These are phyloP conservation scores for Pugionium dolabratum DNA, from an alignment of 345 rosid species.

Conservation along the genomic window DNA sequence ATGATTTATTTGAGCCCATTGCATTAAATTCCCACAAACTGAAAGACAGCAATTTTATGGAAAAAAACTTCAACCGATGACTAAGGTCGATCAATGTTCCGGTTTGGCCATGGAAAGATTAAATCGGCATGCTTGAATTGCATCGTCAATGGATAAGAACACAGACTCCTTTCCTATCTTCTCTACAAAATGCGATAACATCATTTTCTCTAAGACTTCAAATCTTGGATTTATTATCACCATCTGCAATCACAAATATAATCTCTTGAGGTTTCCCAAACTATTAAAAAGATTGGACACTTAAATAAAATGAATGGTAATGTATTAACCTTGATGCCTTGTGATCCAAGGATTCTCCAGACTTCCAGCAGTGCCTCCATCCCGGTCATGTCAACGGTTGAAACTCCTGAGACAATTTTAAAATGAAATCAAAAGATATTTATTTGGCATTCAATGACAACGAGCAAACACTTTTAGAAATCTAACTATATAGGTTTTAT, in stretches of 20 bases:
- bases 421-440: neutral
- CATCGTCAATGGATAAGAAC: constrained; percentile 67
- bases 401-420: constrained; percentile 50
- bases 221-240: constrained; percentile 69
- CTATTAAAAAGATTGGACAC: neutral
- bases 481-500: no score
- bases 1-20: constrained; percentile 3
- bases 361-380: constrained; percentile 63
- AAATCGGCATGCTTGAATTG: constrained; percentile 53
- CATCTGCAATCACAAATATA: constrained; percentile 45
- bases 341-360: constrained; percentile 48
- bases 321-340: constrained; percentile 52
- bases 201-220: constrained; percentile 84
- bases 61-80: no score
- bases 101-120: constrained; percentile 34
- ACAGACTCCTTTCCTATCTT: constrained; percentile 58
- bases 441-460: no score
- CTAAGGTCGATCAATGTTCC: neutral
- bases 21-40: neutral
- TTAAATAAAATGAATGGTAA: neutral
- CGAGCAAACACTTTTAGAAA: no score
- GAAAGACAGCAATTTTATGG: neutral
- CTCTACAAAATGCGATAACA: constrained; percentile 55
- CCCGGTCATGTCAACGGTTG: constrained; percentile 75
- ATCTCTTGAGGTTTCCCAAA: neutral